Evolutionary conservation across 345 rosid species (phyloP).

Genomic region (Boechera stricta): DNA sequence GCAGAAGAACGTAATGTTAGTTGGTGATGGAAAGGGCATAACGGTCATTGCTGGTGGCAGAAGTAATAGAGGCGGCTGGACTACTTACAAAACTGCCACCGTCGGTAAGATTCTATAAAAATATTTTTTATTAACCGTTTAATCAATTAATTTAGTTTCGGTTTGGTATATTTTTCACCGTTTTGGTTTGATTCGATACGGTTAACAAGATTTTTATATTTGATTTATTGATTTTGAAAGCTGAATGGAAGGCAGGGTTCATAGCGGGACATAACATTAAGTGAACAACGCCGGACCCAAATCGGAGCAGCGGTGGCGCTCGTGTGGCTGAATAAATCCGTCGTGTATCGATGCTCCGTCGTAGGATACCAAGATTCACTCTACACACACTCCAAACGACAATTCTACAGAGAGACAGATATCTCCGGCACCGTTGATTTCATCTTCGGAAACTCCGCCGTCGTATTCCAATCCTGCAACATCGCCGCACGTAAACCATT

Average conservation of each 20-base stretch:
- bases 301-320: conserved; percentile 72
- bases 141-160: background rate
- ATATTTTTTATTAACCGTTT: too few species aligned
- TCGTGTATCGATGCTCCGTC: conserved; percentile 53
- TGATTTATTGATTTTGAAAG: conserved; percentile 30
- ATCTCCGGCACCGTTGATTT: conserved; percentile 65
- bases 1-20: conserved; percentile 60
- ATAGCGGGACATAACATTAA: conserved; percentile 65
- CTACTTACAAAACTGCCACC: conserved; percentile 59
- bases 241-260: conserved; percentile 62
- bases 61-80: conserved; percentile 51
- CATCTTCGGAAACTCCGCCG: conserved; percentile 73
- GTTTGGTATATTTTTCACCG: background rate
- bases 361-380: conserved; percentile 69
- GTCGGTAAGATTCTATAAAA: conserved; percentile 49
- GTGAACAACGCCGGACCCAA: conserved; percentile 67
- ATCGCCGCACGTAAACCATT: conserved; percentile 54
- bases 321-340: too few species aligned
- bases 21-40: conserved; percentile 66
- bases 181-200: background rate
- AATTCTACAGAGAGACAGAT: conserved; percentile 58
- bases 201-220: background rate
- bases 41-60: conserved; percentile 51
- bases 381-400: conserved; percentile 62
- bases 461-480: conserved; percentile 62